A percentile compares a stretch with the other conserved stretches of the same genome.
These are phyloP conservation scores for Leavenworthia alabamica DNA, from an alignment of 345 rosid genomes.

Conservation along the genomic window DNA sequence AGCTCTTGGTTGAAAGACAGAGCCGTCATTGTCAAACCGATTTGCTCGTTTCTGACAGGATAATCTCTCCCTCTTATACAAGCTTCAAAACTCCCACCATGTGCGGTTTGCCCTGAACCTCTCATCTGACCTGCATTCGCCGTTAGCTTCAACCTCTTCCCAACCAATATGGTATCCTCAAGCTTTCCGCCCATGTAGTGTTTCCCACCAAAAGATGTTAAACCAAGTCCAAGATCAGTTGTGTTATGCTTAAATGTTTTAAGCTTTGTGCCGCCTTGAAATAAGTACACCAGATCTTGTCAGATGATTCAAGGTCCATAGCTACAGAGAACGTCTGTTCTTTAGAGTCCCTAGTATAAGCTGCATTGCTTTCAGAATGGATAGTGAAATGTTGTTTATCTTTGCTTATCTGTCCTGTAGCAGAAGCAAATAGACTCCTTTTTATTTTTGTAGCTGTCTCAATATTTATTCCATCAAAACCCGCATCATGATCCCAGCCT, in stretches of 20 bases:
- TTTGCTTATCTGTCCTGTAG: slow-evolving; percentile 65
- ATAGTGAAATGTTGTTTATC: slow-evolving; percentile 71
- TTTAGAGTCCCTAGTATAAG: slow-evolving; percentile 40
- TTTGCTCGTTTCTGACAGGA: slow-evolving; percentile 59
- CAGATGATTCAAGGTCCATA: slow-evolving; percentile 72
- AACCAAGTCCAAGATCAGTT: slow-evolving; percentile 51
- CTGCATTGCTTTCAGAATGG: slow-evolving; percentile 68
- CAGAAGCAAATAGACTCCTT: slow-evolving; percentile 46
- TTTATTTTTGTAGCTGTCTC: slow-evolving; percentile 57
- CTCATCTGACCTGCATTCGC: slow-evolving; percentile 62
- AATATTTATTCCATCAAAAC: slow-evolving; percentile 81
- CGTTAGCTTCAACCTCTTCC: slow-evolving; percentile 60
- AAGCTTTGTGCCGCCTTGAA: slow-evolving; percentile 54
- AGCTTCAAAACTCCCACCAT: slow-evolving; percentile 73
- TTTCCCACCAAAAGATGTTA: slow-evolving; percentile 59
- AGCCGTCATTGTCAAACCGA: slow-evolving; percentile 52
- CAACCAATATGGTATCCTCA: slow-evolving; percentile 62
- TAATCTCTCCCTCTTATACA: slow-evolving; percentile 68
- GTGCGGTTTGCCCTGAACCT: slow-evolving; percentile 53
- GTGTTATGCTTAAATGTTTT: slow-evolving; percentile 54
- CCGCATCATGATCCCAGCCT: slow-evolving; percentile 95
- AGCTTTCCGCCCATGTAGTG: slow-evolving; percentile 66
- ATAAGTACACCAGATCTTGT: slow-evolving; percentile 59
- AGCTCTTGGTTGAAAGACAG: slow-evolving; percentile 62
- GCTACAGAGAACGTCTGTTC: slow-evolving; percentile 56